Conservation (phyloP, 495 filamentous ascomycete species). For the Neurospora intermedia region DNA sequence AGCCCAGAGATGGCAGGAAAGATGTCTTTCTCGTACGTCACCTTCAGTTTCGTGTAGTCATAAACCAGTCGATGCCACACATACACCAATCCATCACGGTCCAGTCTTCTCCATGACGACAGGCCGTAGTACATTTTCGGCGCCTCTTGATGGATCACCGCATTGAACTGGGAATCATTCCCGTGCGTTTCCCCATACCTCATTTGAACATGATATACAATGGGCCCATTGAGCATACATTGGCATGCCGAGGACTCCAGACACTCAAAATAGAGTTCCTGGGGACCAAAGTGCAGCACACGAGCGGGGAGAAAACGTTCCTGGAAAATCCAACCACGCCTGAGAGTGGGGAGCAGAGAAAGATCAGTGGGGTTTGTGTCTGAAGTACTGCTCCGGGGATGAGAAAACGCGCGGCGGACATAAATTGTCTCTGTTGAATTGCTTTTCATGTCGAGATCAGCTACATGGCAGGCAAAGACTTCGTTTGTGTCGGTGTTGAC, state of each 20-base stretch:
- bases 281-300: slow-evolving; percentile 11
- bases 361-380: not conserved
- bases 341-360: slow-evolving; percentile 3
- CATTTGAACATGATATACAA: too few species aligned
- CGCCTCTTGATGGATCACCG: too few species aligned
- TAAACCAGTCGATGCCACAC: slow-evolving; percentile 10
- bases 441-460: not conserved
- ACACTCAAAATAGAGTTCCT: slow-evolving; percentile 13
- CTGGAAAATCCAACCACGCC: slow-evolving; percentile 14
- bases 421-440: not conserved
- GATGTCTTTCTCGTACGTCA: slow-evolving; percentile 9
- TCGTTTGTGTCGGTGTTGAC: not conserved
- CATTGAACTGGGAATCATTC: too few species aligned
- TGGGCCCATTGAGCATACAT: not conserved
- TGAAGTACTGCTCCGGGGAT: not conserved
- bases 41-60: slow-evolving; percentile 3
- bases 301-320: slow-evolving; percentile 10
- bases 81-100: not conserved
- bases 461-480: not conserved
- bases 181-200: too few species aligned
- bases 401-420: not conserved
- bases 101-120: not conserved
- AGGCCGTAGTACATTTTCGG: slow-evolving; percentile 1
- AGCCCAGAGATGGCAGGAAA: slow-evolving; percentile 13
- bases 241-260: slow-evolving; percentile 4